Conservation (phyloP, 208 protist genomes). For the Trypanosomatidae sp. region DNA sequence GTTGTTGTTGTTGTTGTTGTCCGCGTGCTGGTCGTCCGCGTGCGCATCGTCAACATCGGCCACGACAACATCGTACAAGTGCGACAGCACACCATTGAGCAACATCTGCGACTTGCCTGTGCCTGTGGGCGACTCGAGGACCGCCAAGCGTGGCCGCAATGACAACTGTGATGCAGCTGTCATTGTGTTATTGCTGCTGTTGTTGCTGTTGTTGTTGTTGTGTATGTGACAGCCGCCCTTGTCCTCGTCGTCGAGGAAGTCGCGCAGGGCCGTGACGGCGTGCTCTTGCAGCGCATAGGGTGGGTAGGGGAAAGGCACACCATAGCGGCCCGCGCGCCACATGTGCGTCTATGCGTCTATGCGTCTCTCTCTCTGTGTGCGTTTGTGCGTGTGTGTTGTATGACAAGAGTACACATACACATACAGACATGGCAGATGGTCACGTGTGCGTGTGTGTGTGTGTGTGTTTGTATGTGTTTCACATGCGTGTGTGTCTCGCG, state of each 20-base stretch:
- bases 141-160: conserved; percentile 29
- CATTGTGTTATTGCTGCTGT: neutral
- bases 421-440: too few species aligned
- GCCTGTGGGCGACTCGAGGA: conserved; percentile 93
- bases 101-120: conserved; percentile 93
- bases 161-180: neutral
- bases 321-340: conserved; percentile 32
- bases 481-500: too few species aligned
- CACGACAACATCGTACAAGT: conserved; percentile 15
- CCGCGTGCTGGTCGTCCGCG: neutral
- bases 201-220: conserved; percentile 1
- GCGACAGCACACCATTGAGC: conserved; percentile 73
- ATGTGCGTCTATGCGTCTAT: neutral
- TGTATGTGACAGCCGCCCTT: neutral
- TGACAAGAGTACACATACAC: neutral
- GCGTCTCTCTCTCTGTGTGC: conserved; percentile 7
- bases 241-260: conserved; percentile 14
- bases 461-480: too few species aligned
- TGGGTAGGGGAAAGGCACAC: conserved; percentile 61
- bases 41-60: neutral
- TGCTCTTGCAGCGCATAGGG: conserved; percentile 71
- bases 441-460: too few species aligned
- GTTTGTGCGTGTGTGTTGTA: neutral
- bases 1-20: too few species aligned
- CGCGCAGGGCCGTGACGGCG: conserved; percentile 38